Conservation (phyloP, 176 grass and related monocot genomes). For the Carex cristatella region DNA sequence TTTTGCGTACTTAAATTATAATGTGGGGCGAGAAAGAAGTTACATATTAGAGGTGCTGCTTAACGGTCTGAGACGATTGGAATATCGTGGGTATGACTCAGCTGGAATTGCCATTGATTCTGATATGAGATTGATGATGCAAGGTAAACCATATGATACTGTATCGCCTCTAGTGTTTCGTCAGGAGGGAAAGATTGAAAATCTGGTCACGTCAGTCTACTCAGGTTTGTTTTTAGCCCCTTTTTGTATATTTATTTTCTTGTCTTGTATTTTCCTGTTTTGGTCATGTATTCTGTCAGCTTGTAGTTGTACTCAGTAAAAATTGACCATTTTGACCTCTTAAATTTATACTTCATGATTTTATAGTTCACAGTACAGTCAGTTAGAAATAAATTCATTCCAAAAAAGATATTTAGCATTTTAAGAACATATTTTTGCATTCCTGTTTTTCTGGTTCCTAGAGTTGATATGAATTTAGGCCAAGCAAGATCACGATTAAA, state of each 20-base stretch:
- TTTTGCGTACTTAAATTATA: constrained; percentile 50
- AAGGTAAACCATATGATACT: constrained; percentile 19
- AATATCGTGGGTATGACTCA: constrained; percentile 47
- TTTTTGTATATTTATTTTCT: not conserved
- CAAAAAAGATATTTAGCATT: not conserved
- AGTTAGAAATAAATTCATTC: not conserved
- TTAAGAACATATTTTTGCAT: not conserved
- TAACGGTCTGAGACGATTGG: constrained; percentile 42
- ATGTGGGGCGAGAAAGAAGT: constrained; percentile 40
- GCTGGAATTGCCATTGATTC: constrained; percentile 44
- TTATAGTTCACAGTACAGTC: not conserved
- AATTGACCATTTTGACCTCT: not conserved
- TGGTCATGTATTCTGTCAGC: not conserved
- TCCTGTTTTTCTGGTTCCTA: not conserved
- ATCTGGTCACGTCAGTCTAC: constrained; percentile 86
- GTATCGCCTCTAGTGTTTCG: constrained; percentile 71
- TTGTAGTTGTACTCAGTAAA: not conserved
- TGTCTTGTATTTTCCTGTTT: not conserved
- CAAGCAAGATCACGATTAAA: not conserved
- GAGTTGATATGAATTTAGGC: not conserved
- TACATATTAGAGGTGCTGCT: constrained; percentile 50
- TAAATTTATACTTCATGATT: not conserved
- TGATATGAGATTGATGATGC: constrained; percentile 7
- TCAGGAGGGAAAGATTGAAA: constrained; percentile 96
- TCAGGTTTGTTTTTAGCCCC: constrained; percentile 42